Base-by-base conservation (phyloP, 2,329 filamentous ascomycete species). In the Cercospora brassicicola region DNA sequence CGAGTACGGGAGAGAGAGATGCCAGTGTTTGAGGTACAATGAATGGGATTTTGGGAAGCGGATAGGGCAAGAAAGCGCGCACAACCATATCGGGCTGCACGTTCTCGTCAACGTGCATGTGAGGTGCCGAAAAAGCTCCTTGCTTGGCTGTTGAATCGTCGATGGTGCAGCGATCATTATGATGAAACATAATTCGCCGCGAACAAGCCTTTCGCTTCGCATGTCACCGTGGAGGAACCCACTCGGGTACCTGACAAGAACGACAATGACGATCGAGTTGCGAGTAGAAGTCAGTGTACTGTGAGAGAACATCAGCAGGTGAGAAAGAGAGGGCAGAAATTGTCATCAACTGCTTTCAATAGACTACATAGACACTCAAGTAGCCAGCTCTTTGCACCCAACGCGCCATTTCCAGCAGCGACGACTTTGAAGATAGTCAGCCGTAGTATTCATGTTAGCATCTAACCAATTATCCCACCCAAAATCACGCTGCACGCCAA, bases 371-470 rank as follows among this genome's bases (percentile, higher is more conserved):
- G 59, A 60, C 56, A 65, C 62, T 68, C 66, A 65, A 65, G 66
- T 60, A 68, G 66, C 66, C 66, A 68, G 56, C 66, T 68, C 66
- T 65, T 65, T 42, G 62, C 62, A 68, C 39, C 61, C 20, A 18
- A 18, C 30, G 9, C 13, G n/a, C 45, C 45, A 1, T 56, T 4
- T 56, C 18, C 26, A 56, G 26, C 53, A 56, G 53, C 53, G 53
- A 56, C 23, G 26, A 56, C 23, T 15, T 30, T 56, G 45, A 51
- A 48, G 18, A 20, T 51, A 51, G 45, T 51, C 45, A 51, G 45
- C 45, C 45, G 45, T 51, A 51, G 45, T 51, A 51, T 51, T 51
- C 45, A 20, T 51, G 45, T 51, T 23, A 51, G 45, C 45, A 6
- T 51, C 45, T 51, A 56, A 56, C 23, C 53, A 56, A 56, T 28